phyloP scores from a whole-genome alignment of 2,329 filamentous ascomycete species.

The Trichoderma atroviride region DNA sequence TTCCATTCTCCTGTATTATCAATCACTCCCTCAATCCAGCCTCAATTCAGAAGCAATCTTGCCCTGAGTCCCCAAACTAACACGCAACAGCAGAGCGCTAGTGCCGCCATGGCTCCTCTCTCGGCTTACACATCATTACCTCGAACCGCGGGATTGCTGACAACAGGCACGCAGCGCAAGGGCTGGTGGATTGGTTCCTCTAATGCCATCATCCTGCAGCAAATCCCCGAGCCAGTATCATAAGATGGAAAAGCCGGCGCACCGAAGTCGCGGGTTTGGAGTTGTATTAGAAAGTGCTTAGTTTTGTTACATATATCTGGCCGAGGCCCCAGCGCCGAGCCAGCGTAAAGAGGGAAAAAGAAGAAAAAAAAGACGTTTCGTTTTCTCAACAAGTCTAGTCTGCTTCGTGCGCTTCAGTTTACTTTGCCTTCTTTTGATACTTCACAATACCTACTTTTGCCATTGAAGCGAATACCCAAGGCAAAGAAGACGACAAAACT shows the following conservation, averaged over 20 bases:
- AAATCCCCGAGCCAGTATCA: neutral
- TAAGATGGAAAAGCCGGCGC: neutral
- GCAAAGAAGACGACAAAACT: neutral
- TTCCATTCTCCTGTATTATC: neutral
- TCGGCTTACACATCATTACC: conserved; percentile 24
- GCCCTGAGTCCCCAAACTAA: neutral
- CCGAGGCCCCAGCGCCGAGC: neutral
- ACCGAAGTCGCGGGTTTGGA: conserved; percentile 4
- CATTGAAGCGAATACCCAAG: neutral
- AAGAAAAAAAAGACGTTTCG: neutral
- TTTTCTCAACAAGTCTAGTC: neutral
- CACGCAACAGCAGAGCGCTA: neutral
- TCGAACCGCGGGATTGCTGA: neutral
- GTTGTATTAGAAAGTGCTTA: neutral
- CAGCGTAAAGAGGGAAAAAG: neutral
- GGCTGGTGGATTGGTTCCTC: conserved; percentile 13
- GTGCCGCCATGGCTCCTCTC: conserved; percentile 2
- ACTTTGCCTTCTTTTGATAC: too few species aligned
- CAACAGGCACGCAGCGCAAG: neutral
- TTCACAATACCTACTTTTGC: neutral
- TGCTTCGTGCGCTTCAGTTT: neutral
- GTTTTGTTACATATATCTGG: conserved; percentile 3
- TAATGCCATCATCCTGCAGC: conserved; percentile 9
- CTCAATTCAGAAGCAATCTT: neutral
- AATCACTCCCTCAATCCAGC: neutral